Base-by-base conservation (phyloP, 371 early-diverging fungal species). In the Mucor saturninus region DNA sequence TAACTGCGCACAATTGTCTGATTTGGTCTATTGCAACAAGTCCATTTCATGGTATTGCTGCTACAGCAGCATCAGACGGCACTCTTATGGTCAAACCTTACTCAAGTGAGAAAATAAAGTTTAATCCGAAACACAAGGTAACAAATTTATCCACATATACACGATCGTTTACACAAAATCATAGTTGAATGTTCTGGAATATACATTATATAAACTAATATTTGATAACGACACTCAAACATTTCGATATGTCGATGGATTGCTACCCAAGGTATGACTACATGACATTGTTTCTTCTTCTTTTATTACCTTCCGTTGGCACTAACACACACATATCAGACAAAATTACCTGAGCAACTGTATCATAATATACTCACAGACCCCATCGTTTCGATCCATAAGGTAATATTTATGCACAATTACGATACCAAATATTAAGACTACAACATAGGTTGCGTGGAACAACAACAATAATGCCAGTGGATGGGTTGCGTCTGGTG, bases 401-500 rank as follows among this genome's bases (percentile, higher is more conserved):
- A 59, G 32, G 65, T 65, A 59, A 32, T 21, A 21, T 21, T 21
- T 21, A 21, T 21, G 21, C 21, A 21, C 21, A 21, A 21, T 21
- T 0, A 21, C 1, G 21, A 49, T 11, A 46, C 14, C 9, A 15
- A 48, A 14, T 8, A 9, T 29, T 56, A 21, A 21, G 21, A 21
- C 13, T n/a, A 52, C 42, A 4, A 21, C 21, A 26, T 43, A 73
- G 70, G 48, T 67, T 43, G 57, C 32, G 7, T 73, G 74, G 74
- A 73, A 73, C 53, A 62, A 49, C 2, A 69, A 73, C 30, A 51
- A 40, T n/a, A 32, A 11, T 50, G 52, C 61, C 2, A 42, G 49
- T 29, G 64, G 61, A 3, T 73, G 74, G 74, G 35, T 73, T 11
- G 70, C 65, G 8, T 70, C 70, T 29, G 74, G 74, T 8, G 74